These are phyloP conservation scores for Candida corydali DNA, from an alignment of 805 yeast genomes.

Conservation along the genomic window DNA sequence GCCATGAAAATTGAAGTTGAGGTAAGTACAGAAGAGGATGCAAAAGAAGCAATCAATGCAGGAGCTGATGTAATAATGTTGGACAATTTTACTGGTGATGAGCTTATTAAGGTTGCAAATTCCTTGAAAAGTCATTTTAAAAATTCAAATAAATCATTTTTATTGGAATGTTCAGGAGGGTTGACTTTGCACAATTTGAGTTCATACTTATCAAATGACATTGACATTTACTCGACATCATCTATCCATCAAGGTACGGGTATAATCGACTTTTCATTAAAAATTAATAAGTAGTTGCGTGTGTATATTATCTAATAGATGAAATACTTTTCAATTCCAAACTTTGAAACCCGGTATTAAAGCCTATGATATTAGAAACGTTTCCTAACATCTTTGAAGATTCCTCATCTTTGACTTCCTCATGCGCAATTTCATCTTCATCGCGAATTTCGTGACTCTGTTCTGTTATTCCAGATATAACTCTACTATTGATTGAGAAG, in stretches of 20 bases:
- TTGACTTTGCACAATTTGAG: slow-evolving; percentile 64
- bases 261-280: slow-evolving; percentile 79
- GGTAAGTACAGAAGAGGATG: slow-evolving; percentile 79
- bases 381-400: slow-evolving; percentile 25
- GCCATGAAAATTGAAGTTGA: slow-evolving; percentile 90
- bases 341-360: slow-evolving; percentile 40
- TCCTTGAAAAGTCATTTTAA: slow-evolving; percentile 57
- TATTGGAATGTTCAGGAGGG: slow-evolving; percentile 92
- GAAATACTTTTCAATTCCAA: slow-evolving; percentile 33
- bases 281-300: slow-evolving; percentile 35
- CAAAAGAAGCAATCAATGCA: slow-evolving; percentile 86
- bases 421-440: slow-evolving; percentile 13
- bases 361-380: slow-evolving; percentile 37
- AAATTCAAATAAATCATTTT: slow-evolving; percentile 43
- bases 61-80: slow-evolving; percentile 96
- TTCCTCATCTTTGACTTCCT: slow-evolving; percentile 17
- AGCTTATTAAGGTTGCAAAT: slow-evolving; percentile 59
- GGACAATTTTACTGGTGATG: slow-evolving; percentile 76
- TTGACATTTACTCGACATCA: slow-evolving; percentile 88
- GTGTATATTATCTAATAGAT: slow-evolving; percentile 19
- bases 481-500: slow-evolving; percentile 22
- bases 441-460: slow-evolving; percentile 1
- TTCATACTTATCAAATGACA: slow-evolving; percentile 65
- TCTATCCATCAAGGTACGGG: slow-evolving; percentile 90
- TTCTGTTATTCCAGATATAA: slow-evolving; percentile 8